Base-by-base conservation (phyloP, 78 protist genomes). In the Monosiga brevicollis region DNA sequence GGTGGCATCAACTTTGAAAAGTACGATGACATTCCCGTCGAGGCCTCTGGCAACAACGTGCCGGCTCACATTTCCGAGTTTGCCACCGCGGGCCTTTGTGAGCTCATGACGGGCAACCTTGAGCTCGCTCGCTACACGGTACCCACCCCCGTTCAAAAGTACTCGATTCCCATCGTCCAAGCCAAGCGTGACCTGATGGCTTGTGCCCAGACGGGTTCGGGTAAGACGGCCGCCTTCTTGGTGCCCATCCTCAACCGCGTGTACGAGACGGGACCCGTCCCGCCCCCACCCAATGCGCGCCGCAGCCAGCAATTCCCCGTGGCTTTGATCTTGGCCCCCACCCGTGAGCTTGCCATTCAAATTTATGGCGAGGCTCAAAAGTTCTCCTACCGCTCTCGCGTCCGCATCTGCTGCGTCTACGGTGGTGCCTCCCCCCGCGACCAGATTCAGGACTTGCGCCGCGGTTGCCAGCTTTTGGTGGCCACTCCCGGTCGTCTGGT, bases 121-220 rank as follows among this genome's bases (percentile, higher is more conserved):
- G 20, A 41, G 73, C 87, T 85, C 15, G 81, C 90, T 0, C 0
- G 42, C 11, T 97, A 88, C 92, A 38, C 73, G 55, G 90, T 84
- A 55, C 99, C 99, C 42, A 97, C 99, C 34, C 99, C 99, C 70
- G 97, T 98, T 34, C 99, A 98, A 85, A 90, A 91, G 90, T 78
- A 89, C 85, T 87, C 98, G 25, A 76, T 97, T 26, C 98, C 99
- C 70, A 90, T 93, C 76, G 86, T 89, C 29, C 1, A 82, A 15
- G 78, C 82, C 32, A 76, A 87, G 26, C 87, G 97, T 36, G 99
- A 98, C 75, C 38, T 98, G 36, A 98, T 98, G 99, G 99, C 98
- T 1, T 98, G 99, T 81, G 99, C 99, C 9, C 99, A 97, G 91
- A 97, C 99, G 9, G 96, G 98, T 39, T 92, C 96, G 1, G 97